Evolutionary conservation across 805 yeast genomes (phyloP).

Genomic region (Cyberlindnera bimundalis): DNA sequence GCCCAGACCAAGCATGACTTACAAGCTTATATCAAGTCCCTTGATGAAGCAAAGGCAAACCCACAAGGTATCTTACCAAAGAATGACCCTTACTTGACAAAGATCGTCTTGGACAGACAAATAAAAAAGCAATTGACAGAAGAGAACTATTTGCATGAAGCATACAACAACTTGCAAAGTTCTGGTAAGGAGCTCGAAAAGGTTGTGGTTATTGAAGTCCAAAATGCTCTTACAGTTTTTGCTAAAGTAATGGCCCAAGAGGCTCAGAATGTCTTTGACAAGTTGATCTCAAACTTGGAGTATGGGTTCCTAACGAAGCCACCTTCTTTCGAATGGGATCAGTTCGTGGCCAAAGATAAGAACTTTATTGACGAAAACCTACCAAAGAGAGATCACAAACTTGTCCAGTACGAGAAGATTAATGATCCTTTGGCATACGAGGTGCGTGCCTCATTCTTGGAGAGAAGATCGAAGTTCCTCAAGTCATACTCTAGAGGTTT

Average conservation of each 20-base stretch:
- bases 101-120: slow-evolving; percentile 68
- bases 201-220: slow-evolving; percentile 83
- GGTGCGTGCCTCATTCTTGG: slow-evolving; percentile 76
- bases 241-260: slow-evolving; percentile 70
- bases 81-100: slow-evolving; percentile 81
- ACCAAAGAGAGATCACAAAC: slow-evolving; percentile 59
- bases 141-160: slow-evolving; percentile 85
- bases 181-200: slow-evolving; percentile 87
- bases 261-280: slow-evolving; percentile 66
- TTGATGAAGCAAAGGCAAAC: slow-evolving; percentile 55
- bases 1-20: slow-evolving; percentile 59
- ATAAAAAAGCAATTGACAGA: slow-evolving; percentile 74
- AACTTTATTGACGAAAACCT: slow-evolving; percentile 63
- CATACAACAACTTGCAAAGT: slow-evolving; percentile 78
- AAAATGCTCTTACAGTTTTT: slow-evolving; percentile 71
- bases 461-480: slow-evolving; percentile 85
- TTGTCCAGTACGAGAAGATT: slow-evolving; percentile 63
- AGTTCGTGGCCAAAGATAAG: slow-evolving; percentile 68
- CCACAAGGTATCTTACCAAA: slow-evolving; percentile 45
- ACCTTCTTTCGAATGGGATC: slow-evolving; percentile 84
- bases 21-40: slow-evolving; percentile 51
- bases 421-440: slow-evolving; percentile 64
- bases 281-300: slow-evolving; percentile 61
- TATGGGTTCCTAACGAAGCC: slow-evolving; percentile 71
- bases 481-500: slow-evolving; percentile 89